These are phyloP conservation scores for Kalmusia sp. DNA, from an alignment of 2,329 filamentous ascomycete genomes.

Conservation along the genomic window DNA sequence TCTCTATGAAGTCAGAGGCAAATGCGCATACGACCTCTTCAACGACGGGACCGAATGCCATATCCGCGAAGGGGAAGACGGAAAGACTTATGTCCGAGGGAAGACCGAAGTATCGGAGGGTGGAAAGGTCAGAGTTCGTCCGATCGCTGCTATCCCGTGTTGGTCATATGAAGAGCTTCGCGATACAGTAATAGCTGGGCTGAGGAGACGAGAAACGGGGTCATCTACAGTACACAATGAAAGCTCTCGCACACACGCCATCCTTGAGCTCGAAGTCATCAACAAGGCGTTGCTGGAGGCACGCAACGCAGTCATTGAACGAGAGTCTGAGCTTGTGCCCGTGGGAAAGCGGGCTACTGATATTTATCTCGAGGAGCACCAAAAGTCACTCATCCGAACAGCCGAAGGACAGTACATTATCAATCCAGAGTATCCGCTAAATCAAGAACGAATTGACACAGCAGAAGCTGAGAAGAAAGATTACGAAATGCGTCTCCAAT, in stretches of 20 bases:
- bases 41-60: slow-evolving; percentile 49
- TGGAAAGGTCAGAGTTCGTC: slow-evolving; percentile 52
- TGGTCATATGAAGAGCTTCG: slow-evolving; percentile 47
- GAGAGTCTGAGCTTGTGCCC: slow-evolving; percentile 54
- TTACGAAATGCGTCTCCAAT: slow-evolving; percentile 42
- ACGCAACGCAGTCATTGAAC: slow-evolving; percentile 48
- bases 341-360: slow-evolving; percentile 53
- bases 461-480: slow-evolving; percentile 49
- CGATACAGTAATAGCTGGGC: slow-evolving; percentile 33
- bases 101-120: slow-evolving; percentile 50
- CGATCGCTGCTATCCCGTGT: slow-evolving; percentile 45
- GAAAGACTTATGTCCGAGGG: slow-evolving; percentile 51
- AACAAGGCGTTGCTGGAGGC: slow-evolving; percentile 46
- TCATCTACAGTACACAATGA: slow-evolving; percentile 53
- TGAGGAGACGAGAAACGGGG: slow-evolving; percentile 43
- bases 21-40: slow-evolving; percentile 52
- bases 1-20: slow-evolving; percentile 17
- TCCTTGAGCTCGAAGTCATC: slow-evolving; percentile 53
- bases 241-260: slow-evolving; percentile 55
- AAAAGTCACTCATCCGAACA: slow-evolving; percentile 33
- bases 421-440: slow-evolving; percentile 44
- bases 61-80: slow-evolving; percentile 51
- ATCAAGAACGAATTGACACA: slow-evolving; percentile 50
- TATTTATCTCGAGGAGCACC: slow-evolving; percentile 50
- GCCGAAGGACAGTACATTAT: slow-evolving; percentile 42